These are phyloP conservation scores for Podosphaera aphanis DNA, from an alignment of 2,329 filamentous ascomycete genomes.

Conservation along the genomic window DNA sequence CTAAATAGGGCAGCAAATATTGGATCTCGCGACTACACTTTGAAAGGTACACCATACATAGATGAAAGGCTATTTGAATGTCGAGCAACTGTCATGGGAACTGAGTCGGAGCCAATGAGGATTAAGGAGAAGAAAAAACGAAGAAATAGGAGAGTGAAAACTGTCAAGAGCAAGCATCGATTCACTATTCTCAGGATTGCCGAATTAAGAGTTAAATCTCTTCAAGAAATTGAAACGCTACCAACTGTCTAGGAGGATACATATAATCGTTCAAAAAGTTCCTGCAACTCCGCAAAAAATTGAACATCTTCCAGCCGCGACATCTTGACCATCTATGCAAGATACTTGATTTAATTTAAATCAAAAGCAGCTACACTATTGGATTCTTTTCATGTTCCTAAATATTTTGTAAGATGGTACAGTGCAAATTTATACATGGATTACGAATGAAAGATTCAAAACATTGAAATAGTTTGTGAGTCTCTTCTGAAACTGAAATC, in stretches of 20 bases:
- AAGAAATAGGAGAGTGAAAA: conserved; percentile 49
- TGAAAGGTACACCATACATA: conserved; percentile 60
- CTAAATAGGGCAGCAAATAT: conserved; percentile 66
- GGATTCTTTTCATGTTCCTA: no score
- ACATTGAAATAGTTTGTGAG: no score
- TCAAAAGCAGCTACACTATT: no score
- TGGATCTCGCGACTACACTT: conserved; percentile 73
- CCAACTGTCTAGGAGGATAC: not conserved
- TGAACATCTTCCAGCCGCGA: no score
- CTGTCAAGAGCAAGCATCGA: conserved; percentile 69
- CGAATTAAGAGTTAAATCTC: conserved; percentile 35
- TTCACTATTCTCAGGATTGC: conserved; percentile 72
- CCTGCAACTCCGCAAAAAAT: no score
- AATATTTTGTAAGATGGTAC: no score
- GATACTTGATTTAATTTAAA: no score
- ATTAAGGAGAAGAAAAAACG: conserved; percentile 63
- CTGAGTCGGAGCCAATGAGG: conserved; percentile 58
- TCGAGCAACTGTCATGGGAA: conserved; percentile 60
- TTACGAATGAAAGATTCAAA: no score
- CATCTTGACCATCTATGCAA: no score
- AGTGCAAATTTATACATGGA: no score
- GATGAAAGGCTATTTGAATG: conserved; percentile 71
- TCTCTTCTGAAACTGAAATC: no score
- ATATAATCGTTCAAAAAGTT: no score
- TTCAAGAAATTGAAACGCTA: conserved; percentile 19